phyloP scores from a whole-genome alignment of 768 basidiomycete genomes.

The Butyriboletus loyo region DNA sequence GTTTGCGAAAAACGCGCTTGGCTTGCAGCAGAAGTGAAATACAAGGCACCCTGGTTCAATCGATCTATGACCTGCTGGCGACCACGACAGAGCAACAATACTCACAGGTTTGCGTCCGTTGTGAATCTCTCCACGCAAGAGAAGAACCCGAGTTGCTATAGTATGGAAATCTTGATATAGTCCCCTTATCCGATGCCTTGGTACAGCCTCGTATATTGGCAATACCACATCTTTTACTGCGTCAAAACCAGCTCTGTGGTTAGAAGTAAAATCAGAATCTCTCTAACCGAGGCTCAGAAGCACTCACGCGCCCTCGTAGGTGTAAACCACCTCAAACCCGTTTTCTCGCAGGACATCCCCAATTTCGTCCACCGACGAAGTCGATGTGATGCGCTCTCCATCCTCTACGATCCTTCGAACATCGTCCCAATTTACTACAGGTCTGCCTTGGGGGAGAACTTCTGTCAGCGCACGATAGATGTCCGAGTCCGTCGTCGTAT shows the following conservation, averaged over 20 bases:
- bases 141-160: conserved; percentile 35
- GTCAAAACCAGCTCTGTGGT: conserved; percentile 36
- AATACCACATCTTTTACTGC: conserved; percentile 37
- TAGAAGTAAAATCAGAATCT: not conserved
- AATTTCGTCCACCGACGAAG: conserved; percentile 27
- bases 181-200: conserved; percentile 34
- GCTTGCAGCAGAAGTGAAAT: conserved; percentile 32
- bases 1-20: conserved; percentile 27
- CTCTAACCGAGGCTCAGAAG: not conserved
- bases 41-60: conserved; percentile 28
- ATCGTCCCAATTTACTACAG: conserved; percentile 24
- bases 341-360: conserved; percentile 34
- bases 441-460: conserved; percentile 6
- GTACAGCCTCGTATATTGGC: conserved; percentile 34
- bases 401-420: conserved; percentile 22
- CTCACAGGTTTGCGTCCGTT: conserved; percentile 37
- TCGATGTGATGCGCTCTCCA: conserved; percentile 17
- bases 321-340: conserved; percentile 42
- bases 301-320: conserved; percentile 42
- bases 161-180: conserved; percentile 37
- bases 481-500: conserved; percentile 10
- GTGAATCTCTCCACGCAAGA: conserved; percentile 41
- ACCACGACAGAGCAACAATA: not conserved
- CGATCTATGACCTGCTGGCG: not conserved
- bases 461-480: conserved; percentile 19